A percentile compares a stretch with the other conserved stretches of the same genome.
These are phyloP conservation scores for Hibiscus trionum DNA, from an alignment of 345 rosid species.

Conservation along the genomic window DNA sequence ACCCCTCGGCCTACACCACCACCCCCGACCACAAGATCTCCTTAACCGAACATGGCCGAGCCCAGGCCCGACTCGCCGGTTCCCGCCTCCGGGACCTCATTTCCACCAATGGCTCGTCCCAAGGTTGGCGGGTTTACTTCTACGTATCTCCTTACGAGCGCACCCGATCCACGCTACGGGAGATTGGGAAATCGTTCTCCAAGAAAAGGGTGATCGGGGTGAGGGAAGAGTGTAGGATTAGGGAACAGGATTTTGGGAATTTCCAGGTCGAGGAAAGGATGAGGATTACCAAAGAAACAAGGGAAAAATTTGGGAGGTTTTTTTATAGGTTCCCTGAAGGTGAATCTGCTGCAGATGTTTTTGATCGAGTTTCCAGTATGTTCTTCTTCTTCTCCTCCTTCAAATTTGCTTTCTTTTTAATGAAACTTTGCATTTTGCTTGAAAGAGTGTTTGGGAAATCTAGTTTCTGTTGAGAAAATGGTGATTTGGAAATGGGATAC, in stretches of 20 bases:
- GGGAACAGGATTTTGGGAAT: slow-evolving; percentile 97
- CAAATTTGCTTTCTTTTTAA: background rate
- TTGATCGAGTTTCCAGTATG: slow-evolving; percentile 86
- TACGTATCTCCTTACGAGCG: slow-evolving; percentile 93
- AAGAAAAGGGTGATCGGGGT: slow-evolving; percentile 72
- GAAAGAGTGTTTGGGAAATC: background rate
- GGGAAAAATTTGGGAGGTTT: slow-evolving; percentile 75
- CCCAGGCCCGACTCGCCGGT: slow-evolving; percentile 61
- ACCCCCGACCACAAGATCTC: slow-evolving; percentile 87
- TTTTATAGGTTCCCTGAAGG: slow-evolving; percentile 93
- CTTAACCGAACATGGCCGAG: slow-evolving; percentile 46
- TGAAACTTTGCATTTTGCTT: background rate
- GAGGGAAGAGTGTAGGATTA: slow-evolving; percentile 76
- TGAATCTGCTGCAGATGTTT: slow-evolving; percentile 97
- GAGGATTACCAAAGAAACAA: slow-evolving; percentile 52
- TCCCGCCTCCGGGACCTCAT: slow-evolving; percentile 37
- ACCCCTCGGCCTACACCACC: slow-evolving; percentile 66
- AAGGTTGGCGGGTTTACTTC: slow-evolving; percentile 71
- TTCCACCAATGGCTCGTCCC: slow-evolving; percentile 22
- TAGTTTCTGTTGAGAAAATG: background rate
- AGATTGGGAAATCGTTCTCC: slow-evolving; percentile 77
- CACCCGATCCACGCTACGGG: slow-evolving; percentile 80
- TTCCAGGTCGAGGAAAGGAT: slow-evolving; percentile 85
- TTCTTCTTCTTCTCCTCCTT: background rate
- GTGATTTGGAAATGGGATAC: background rate